Base-by-base conservation (phyloP, 2,329 filamentous ascomycete species). In the Aspergillus sp. region DNA sequence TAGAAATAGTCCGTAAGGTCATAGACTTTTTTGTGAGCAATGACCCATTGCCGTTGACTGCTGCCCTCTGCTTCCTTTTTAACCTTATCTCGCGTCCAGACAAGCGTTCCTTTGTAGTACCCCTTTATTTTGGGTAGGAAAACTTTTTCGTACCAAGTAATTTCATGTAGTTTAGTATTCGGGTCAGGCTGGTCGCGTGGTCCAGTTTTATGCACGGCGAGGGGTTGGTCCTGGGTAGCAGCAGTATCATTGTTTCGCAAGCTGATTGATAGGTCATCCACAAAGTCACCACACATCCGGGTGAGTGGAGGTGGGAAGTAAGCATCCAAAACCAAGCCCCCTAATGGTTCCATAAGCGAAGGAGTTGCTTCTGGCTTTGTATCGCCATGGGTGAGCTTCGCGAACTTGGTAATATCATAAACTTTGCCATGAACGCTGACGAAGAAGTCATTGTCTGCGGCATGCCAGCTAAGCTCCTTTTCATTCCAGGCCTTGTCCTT, bases 1-100 rank as follows among this genome's bases (percentile, higher is more conserved):
- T 91, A 81, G 75, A 93, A 93, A 77, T 99, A 99, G 72, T 98
- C 86, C 0, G 91, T 96, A 54, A 99, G 76, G 71, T 99, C 96
- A 71, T 95, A 98, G 19, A 99, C 82, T 51, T 83, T 83, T 54
- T 87, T 81, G 30, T 91, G 81, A 60, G 96, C 85, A 54, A 89
- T 88, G 62, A 90, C 88, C 92, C 95, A 98, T 69, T 84, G 83
- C 65, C 89, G 88, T 54, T 86, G 82, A 15, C 87, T 76, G 34
- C 87, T 76, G 27, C 89, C 77, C 27, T 84, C 71, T 19, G 92
- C 95, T 62, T 96, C 81, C 0, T 75, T 77, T 57, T 83, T 76
- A 59, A 99, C 79, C 2, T 78, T 79, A 1, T 75, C 73, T 46
- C 76, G 80, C 42, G 86, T 83, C 79, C 84, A 90, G 2, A 98